phyloP scores from a whole-genome alignment of 768 basidiomycete species.

The Peribolospora kevripleyi region DNA sequence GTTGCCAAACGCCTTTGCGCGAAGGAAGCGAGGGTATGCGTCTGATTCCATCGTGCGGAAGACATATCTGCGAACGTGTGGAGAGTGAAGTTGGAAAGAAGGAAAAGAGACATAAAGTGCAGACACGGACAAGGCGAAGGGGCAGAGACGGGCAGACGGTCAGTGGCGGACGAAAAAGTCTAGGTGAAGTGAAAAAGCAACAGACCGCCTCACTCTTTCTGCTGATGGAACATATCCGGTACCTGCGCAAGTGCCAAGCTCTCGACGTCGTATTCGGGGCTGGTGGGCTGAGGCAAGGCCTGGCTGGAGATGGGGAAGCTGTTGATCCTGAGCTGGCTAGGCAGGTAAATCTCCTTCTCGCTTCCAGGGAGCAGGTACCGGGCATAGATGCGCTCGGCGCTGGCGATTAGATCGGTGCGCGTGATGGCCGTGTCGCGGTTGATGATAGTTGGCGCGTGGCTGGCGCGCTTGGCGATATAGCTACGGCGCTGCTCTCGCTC shows the following conservation, averaged over 20 bases:
- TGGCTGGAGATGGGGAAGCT: slow-evolving; percentile 59
- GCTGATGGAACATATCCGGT: slow-evolving; percentile 88
- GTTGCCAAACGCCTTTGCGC: slow-evolving; percentile 95
- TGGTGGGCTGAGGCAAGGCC: slow-evolving; percentile 38
- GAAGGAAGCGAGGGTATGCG: slow-evolving; percentile 45
- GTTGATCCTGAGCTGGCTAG: slow-evolving; percentile 72
- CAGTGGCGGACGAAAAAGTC: no score
- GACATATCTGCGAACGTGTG: slow-evolving; percentile 1
- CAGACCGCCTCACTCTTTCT: slow-evolving; percentile 38
- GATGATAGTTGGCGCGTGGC: slow-evolving; percentile 62
- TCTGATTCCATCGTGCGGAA: slow-evolving; percentile 17
- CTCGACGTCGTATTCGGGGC: slow-evolving; percentile 28
- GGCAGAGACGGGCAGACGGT: not conserved
- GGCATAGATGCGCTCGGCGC: slow-evolving; percentile 86
- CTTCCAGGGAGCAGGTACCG: slow-evolving; percentile 73
- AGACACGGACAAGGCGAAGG: not conserved
- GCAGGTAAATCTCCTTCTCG: slow-evolving; percentile 95
- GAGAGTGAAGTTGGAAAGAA: not conserved
- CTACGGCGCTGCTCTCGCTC: no score
- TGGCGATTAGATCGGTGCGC: slow-evolving; percentile 65
- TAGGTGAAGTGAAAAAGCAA: slow-evolving; percentile 29
- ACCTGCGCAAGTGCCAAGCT: slow-evolving; percentile 51
- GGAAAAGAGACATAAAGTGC: not conserved
- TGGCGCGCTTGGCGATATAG: no score
- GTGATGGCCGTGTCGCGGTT: slow-evolving; percentile 74